Evolutionary conservation across 805 yeast genomes (phyloP), one percentile per base, ranked within the genome.

Genomic region (Ogataea siamensis): DNA sequence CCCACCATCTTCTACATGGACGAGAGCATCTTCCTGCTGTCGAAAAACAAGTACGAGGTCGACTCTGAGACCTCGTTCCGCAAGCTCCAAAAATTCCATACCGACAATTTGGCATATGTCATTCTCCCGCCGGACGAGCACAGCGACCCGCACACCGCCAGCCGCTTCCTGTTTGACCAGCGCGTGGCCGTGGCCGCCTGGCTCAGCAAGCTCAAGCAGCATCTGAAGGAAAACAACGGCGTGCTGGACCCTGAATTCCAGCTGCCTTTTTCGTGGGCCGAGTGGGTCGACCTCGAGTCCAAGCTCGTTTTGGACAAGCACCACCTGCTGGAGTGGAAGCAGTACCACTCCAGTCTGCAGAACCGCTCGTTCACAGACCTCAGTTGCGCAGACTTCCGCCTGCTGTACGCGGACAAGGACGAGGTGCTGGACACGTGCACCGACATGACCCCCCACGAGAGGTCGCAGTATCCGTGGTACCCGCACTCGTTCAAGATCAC

Each of bases 101-200:
- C 49, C 3, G 45, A 49, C 12, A 26, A 13, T 17, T 34, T 73
- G 45, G 75, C 80, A 0, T 68, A 71, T 19, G 71, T 86, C 23
- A 68, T 75, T n/a, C 70, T 72, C 40, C 76, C 84, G 3, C 94
- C 96, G 1, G 67, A 71, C 11, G 42, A 41, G 14, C 36, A 28
- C 23, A 28, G 37, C 29, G 20, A 10, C 12, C 33, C 6, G 39
- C 19, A 9, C 14, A 26, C 5, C 13, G 15, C 15, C 30, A 21
- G 12, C 28, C 24, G 7, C 12, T 28, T 28, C 12, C 22, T 41
- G 17, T 55, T 50, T 27, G 70, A 66, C 40, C 66, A 63, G 2
- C 42, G 70, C 20, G 39, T 63, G 6, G 42, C 60, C 24, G 63
- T 62, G 5, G 58, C 61, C 7, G 40, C 64, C 5, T 51, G 59